These are phyloP conservation scores for Venturia pyrina DNA, from an alignment of 2,329 filamentous ascomycete genomes.

Conservation along the genomic window DNA sequence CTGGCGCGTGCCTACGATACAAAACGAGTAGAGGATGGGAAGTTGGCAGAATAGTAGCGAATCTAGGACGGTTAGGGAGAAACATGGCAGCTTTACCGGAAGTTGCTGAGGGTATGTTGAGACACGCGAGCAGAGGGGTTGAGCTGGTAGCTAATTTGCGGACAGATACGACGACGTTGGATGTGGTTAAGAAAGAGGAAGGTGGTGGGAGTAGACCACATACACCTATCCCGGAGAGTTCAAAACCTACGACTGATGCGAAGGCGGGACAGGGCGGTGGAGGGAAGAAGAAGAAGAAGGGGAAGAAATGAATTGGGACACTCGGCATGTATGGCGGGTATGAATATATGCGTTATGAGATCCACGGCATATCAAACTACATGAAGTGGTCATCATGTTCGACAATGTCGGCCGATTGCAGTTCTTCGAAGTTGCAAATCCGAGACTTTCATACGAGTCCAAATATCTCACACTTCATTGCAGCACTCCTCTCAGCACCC, in stretches of 20 bases:
- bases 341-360: background rate
- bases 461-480: background rate
- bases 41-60: constrained; percentile 70
- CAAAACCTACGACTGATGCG: constrained; percentile 17
- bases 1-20: constrained; percentile 82
- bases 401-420: background rate
- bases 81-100: constrained; percentile 43
- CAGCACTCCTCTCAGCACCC: too few relatives aligned
- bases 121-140: background rate
- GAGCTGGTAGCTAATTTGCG: constrained; percentile 3
- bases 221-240: constrained; percentile 24
- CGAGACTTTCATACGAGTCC: background rate
- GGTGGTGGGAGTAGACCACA: constrained; percentile 20
- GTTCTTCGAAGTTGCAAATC: background rate
- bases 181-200: constrained; percentile 16
- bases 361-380: background rate
- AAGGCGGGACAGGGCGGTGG: constrained; percentile 25
- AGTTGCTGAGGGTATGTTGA: constrained; percentile 25
- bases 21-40: constrained; percentile 83
- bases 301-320: constrained; percentile 34
- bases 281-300: constrained; percentile 41
- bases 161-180: constrained; percentile 24
- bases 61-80: constrained; percentile 65
- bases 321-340: background rate
- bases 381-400: background rate